These are phyloP conservation scores for Plantago ovata DNA, from an alignment of 257 asterid genomes.

Conservation along the genomic window DNA sequence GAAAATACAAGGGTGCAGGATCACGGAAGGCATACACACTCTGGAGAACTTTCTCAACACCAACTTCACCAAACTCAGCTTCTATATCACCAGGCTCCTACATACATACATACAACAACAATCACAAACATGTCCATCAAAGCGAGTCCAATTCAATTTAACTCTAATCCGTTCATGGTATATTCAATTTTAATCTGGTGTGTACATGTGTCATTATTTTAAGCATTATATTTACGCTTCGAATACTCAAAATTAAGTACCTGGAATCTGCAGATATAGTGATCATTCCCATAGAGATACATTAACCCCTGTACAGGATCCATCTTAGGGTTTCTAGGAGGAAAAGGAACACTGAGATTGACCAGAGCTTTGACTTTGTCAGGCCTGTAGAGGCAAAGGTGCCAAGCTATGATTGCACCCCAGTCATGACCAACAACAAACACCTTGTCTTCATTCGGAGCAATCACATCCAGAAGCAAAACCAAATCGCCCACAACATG, in stretches of 20 bases:
- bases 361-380: constrained; percentile 61
- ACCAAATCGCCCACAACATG: constrained; percentile 69
- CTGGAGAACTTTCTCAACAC: constrained; percentile 46
- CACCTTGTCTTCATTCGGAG: constrained; percentile 46
- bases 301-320: constrained; percentile 29
- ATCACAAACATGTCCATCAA: no score
- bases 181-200: no score
- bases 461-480: constrained; percentile 49
- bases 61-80: constrained; percentile 53
- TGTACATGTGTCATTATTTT: no score
- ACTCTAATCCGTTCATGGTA: no score
- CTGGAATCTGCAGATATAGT: constrained; percentile 71
- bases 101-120: constrained; percentile 29
- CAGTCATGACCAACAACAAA: constrained; percentile 89
- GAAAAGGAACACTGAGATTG: constrained; percentile 48
- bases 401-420: constrained; percentile 76
- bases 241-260: constrained; percentile 15
- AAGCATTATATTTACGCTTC: background rate
- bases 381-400: constrained; percentile 58
- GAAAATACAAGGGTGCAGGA: constrained; percentile 49
- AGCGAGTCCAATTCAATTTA: no score
- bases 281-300: constrained; percentile 48
- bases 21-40: constrained; percentile 37
- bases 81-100: constrained; percentile 81
- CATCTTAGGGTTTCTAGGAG: constrained; percentile 36